These are phyloP conservation scores for Talaromyces thailandensis DNA, from an alignment of 495 filamentous ascomycete species.

Conservation along the genomic window DNA sequence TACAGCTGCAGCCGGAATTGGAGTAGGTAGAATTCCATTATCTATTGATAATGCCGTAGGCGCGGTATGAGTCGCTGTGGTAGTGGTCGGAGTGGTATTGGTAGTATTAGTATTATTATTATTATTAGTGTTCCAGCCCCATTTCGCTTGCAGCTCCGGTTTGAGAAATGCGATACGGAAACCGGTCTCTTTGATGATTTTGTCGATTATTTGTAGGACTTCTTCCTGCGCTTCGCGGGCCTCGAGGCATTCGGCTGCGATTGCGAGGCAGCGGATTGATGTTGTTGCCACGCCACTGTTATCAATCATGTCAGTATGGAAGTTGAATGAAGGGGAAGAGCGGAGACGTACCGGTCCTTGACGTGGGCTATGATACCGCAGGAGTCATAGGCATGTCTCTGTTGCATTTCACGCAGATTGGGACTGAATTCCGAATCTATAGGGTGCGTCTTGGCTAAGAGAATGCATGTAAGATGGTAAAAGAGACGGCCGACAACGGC, in stretches of 20 bases:
- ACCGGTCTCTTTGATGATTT: conserved; percentile 65
- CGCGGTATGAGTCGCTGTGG: conserved; percentile 6
- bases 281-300: conserved; percentile 64
- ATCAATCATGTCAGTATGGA: conserved; percentile 9
- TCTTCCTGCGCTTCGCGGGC: conserved; percentile 70
- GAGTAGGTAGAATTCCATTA: conserved; percentile 16
- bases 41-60: conserved; percentile 7
- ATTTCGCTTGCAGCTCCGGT: conserved; percentile 59
- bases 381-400: conserved; percentile 66
- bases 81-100: conserved; percentile 11
- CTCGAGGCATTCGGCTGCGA: conserved; percentile 67
- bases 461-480: conserved; percentile 75
- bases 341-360: conserved; percentile 54
- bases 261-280: conserved; percentile 66
- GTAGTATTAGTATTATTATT: neutral
- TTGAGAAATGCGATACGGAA: conserved; percentile 65
- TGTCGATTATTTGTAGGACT: conserved; percentile 65
- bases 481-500: conserved; percentile 79
- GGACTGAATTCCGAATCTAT: conserved; percentile 37
- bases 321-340: neutral
- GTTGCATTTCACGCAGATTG: conserved; percentile 60
- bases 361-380: conserved; percentile 84
- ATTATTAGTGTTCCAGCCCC: conserved; percentile 57
- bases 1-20: neutral
- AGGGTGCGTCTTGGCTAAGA: conserved; percentile 77